A percentile compares a stretch with the other conserved stretches of the same genome.
These are phyloP conservation scores for Strobilomyces dryophilus DNA, from an alignment of 768 basidiomycete species.

Conservation along the genomic window DNA sequence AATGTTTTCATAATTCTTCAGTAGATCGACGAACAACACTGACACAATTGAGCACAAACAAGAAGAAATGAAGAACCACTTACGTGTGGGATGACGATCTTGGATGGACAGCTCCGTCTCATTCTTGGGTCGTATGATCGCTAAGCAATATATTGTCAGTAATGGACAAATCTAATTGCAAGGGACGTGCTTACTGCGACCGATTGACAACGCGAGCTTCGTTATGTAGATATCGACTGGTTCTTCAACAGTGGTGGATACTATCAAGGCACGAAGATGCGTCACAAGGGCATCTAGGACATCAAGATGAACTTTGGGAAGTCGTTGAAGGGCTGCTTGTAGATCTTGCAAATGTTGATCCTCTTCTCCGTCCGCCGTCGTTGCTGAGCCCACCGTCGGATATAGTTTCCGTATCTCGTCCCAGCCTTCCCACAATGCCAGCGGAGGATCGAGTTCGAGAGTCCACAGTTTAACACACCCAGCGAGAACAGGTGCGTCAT, in stretches of 20 bases:
- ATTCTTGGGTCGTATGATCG: slow-evolving; percentile 73
- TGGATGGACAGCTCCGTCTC: slow-evolving; percentile 87
- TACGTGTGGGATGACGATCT: slow-evolving; percentile 81
- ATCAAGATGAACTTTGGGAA: slow-evolving; percentile 76
- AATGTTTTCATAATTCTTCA: slow-evolving; percentile 69
- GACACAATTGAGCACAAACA: neutral
- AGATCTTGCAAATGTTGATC: slow-evolving; percentile 64
- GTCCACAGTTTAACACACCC: slow-evolving; percentile 84
- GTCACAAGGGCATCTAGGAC: slow-evolving; percentile 75
- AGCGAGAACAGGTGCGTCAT: slow-evolving; percentile 85
- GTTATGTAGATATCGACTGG: slow-evolving; percentile 74
- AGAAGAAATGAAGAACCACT: slow-evolving; percentile 19
- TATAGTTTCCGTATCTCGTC: slow-evolving; percentile 89
- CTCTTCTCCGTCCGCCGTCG: slow-evolving; percentile 50
- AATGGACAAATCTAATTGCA: neutral
- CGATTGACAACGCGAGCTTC: slow-evolving; percentile 85
- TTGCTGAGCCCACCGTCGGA: slow-evolving; percentile 61
- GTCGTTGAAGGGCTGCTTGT: slow-evolving; percentile 54
- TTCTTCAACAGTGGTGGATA: slow-evolving; percentile 66
- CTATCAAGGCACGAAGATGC: slow-evolving; percentile 72
- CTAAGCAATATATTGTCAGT: slow-evolving; percentile 34
- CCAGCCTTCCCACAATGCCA: slow-evolving; percentile 86
- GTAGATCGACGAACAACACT: slow-evolving; percentile 84
- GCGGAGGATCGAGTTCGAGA: slow-evolving; percentile 86
- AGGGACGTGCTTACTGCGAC: slow-evolving; percentile 59